These are phyloP conservation scores for Mycena galericulata DNA, from an alignment of 768 basidiomycete genomes.

Conservation along the genomic window DNA sequence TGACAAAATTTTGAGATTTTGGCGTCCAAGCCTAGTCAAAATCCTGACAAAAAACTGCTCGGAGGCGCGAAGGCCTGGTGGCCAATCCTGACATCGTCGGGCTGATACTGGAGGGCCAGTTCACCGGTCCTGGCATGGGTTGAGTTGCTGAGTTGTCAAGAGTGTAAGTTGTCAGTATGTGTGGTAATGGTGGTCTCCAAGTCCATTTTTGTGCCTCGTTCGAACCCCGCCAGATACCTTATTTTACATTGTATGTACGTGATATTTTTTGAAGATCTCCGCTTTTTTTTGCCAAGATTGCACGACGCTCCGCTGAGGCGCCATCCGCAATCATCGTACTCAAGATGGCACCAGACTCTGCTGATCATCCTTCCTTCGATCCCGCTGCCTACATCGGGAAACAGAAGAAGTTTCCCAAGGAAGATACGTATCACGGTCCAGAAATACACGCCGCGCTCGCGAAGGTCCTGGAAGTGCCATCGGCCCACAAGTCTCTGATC, in stretches of 20 bases:
- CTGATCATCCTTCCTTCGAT: constrained; percentile 2
- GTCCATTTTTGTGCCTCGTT: background rate
- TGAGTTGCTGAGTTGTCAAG: background rate
- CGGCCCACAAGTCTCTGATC: background rate
- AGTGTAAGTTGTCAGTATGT: no score
- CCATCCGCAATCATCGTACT: background rate
- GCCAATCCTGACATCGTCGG: background rate
- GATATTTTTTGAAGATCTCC: background rate
- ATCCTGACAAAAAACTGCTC: background rate
- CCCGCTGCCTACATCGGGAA: background rate
- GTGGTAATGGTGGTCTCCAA: background rate
- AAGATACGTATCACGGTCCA: background rate
- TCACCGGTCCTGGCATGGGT: background rate
- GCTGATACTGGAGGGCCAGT: background rate
- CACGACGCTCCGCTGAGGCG: background rate
- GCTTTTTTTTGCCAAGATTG: background rate
- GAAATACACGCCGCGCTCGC: background rate
- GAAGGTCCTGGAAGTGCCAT: background rate
- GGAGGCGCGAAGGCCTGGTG: background rate
- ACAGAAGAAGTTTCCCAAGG: background rate
- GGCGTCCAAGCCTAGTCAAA: background rate
- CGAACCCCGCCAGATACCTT: background rate
- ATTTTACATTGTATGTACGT: constrained; percentile 6
- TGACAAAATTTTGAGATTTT: background rate
- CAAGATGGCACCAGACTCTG: background rate